Base-by-base conservation (phyloP, 805 yeast genomes). In the Saturnispora serradocipensis region DNA sequence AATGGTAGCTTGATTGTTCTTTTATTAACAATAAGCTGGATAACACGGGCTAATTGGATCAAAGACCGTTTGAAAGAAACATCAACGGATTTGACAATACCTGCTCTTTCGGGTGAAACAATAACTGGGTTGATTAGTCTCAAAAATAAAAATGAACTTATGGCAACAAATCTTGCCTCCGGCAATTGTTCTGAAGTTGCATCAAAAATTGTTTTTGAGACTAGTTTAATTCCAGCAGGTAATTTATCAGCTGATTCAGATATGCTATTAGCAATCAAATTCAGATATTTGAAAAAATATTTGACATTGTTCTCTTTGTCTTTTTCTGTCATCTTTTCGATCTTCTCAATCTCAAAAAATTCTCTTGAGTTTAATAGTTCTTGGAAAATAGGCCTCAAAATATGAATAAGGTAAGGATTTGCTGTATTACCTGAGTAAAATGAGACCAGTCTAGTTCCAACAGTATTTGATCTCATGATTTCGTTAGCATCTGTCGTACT, bases 1-100 rank as follows among this genome's bases (percentile, higher is more conserved):
- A 80, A 65, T 1, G 86, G 82, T 79, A 86, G 81, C 63, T 81
- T 89, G 46, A 84, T 68, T 4, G 86, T 72, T 0, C 95, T 75
- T 28, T 88, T 90, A 64, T 90, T 91, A 1, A 95, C 96, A 70
- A 90, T 78, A 57, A 84, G 80, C 67, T 91, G 98, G 20, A 91
- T 69, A 18, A 86, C 82, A 59, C 88, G 87, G 2, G 96, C 96
- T 34, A 90, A 65, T 51, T 86, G 81, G 50, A 90, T 80, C 48
- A 87, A 74, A 0, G 88, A 78, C 56, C 96, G 75, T 55, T 88
- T 68, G 45, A 64, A 58, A 8, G 52, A 55, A n/a, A 54, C 49
- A 4, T 60, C 53, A 10, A 46, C 35, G 1, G 48, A 36, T 9
- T 55, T 27, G 2, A 59, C 52, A 45, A 68, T 62, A 24, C 59